phyloP scores from a whole-genome alignment of 805 yeast genomes.

The Candida morakotiae region DNA sequence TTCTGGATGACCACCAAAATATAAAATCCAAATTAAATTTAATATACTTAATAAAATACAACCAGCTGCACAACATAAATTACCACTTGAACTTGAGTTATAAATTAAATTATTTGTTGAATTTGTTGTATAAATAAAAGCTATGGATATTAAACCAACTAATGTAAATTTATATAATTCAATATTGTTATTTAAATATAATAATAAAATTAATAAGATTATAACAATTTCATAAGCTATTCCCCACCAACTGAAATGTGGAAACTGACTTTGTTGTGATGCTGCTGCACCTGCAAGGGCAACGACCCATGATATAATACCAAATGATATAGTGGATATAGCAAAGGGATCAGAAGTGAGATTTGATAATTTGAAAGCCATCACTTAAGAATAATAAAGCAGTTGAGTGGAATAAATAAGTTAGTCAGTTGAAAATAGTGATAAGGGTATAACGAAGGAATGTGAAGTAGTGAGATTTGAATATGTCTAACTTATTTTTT shows the following conservation, averaged over 20 bases:
- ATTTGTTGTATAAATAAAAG: constrained; percentile 81
- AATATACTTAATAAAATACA: constrained; percentile 77
- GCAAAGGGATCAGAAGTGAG: constrained; percentile 85
- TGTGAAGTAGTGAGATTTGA: no score
- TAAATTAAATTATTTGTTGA: constrained; percentile 79
- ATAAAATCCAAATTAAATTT: constrained; percentile 80
- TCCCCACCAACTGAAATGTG: constrained; percentile 96
- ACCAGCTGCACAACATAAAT: constrained; percentile 91
- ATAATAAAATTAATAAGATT: constrained; percentile 44
- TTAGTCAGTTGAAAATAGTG: no score
- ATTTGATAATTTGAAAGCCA: constrained; percentile 43
- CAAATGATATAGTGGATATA: constrained; percentile 71
- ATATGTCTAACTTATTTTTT: no score
- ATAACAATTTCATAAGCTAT: constrained; percentile 71
- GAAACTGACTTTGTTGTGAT: constrained; percentile 42
- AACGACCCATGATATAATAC: constrained; percentile 77
- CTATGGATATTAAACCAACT: constrained; percentile 58
- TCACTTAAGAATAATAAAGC: no score
- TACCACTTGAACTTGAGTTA: constrained; percentile 49
- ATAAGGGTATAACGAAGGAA: no score
- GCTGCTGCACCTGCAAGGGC: constrained; percentile 82
- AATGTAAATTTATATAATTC: constrained; percentile 64
- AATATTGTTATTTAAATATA: constrained; percentile 58
- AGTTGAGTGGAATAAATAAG: no score
- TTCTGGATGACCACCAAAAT: constrained; percentile 86